Base-by-base conservation (phyloP, 441 rosid genomes). In the Gossypium schwendimanii region DNA sequence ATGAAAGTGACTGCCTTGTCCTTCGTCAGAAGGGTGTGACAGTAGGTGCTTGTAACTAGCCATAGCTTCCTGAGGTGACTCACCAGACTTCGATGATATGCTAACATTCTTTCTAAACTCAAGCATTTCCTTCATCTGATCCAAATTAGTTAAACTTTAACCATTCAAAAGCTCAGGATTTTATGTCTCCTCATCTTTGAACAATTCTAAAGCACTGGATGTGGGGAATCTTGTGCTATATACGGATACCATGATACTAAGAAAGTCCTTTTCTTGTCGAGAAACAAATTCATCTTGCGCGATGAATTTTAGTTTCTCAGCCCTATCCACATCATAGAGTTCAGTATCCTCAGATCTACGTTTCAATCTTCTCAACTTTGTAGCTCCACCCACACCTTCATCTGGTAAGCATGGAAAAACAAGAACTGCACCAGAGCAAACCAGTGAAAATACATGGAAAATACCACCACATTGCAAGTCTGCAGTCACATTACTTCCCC, bases 401-500 rank as follows among this genome's bases (percentile, higher is more conserved):
- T 83, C 91, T 0, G 98, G 99, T 79, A 95, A 74, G 72, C 79
- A 78, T 24, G 87, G 90, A 73, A 80, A 88, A 69, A 95, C 61
- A 45, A 86, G 83, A 64, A 31, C 1, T 69, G 91, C 97, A 36
- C 97, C 98, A 31, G 91, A 84, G 33, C 33, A 4, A 31, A 96
- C 92, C 52, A 90, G 80, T 47, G 91, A 86, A 93, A 86, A 31
- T 79, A 93, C 81, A 77, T 89, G 89, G 63, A 93, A 78, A 78
- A 90, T 80, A 75, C 91, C 98, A 60, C 98, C 98, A 72, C 98
- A 96, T 52, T 93, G 95, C 85, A 96, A 78, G 83, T 90, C 94
- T 70, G 81, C 85, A 14, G 80, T 66, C 74, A 92, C 90, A 85
- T 77, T 76, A 74, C 87, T 63, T 52, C 81, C 86, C 66, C 82